Percentiles rank a stretch among this genome's conserved stretches.
These are phyloP conservation scores for Phytophthora cactorum DNA, from an alignment of 352 stramenopile species.

Conservation along the genomic window DNA sequence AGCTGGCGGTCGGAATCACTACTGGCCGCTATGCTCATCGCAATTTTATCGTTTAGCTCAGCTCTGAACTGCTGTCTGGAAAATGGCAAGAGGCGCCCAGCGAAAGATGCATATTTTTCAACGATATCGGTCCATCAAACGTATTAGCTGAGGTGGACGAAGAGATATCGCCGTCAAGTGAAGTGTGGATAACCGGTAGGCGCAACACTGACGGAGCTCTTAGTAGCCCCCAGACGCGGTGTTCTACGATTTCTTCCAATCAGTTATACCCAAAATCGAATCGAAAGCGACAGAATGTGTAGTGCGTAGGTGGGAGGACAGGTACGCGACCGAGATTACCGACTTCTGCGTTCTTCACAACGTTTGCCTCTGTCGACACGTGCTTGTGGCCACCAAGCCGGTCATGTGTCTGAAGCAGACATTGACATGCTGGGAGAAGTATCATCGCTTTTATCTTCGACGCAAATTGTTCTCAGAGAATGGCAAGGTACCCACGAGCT, in stretches of 20 bases:
- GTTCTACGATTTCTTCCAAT: slow-evolving; percentile 1
- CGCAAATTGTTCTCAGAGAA: slow-evolving; percentile 3
- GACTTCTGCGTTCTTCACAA: slow-evolving; percentile 4
- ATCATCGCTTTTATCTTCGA: slow-evolving; percentile 19
- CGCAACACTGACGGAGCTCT: too few species aligned
- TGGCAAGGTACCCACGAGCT: slow-evolving; percentile 11
- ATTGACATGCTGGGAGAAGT: slow-evolving; percentile 24
- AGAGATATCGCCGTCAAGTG: too few species aligned
- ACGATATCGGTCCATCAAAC: too few species aligned
- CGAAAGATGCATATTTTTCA: too few species aligned
- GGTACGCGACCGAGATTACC: slow-evolving; percentile 17
- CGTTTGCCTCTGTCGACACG: too few species aligned
- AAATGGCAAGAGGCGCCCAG: too few species aligned
- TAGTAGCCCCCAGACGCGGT: slow-evolving; percentile 5
- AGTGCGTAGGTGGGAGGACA: slow-evolving; percentile 7
- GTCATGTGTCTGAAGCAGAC: slow-evolving; percentile 13
- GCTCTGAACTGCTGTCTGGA: too few species aligned
- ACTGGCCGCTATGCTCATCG: too few species aligned
- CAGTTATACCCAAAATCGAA: slow-evolving; percentile 10
- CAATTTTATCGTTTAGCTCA: too few species aligned
- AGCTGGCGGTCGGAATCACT: too few species aligned
- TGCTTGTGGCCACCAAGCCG: not conserved
- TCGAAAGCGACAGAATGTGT: slow-evolving; percentile 16
- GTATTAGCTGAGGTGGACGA: too few species aligned
- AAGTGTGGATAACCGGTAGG: too few species aligned